Conservation (phyloP, 78 protist species). For the Polysphondylium violaceum region DNA sequence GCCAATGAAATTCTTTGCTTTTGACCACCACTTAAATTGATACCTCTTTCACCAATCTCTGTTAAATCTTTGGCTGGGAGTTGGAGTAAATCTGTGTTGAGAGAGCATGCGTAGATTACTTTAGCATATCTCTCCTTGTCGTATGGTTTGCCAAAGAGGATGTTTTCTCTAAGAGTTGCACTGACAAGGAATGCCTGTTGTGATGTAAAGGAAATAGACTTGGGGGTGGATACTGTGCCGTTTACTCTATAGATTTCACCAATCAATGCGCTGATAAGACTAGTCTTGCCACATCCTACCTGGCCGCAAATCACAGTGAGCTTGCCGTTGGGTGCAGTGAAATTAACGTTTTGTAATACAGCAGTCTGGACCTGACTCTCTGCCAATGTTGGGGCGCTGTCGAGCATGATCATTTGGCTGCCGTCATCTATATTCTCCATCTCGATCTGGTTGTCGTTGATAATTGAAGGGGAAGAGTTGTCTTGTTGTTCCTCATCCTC, state of each 20-base stretch:
- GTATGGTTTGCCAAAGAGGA: slow-evolving; percentile 93
- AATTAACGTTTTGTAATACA: slow-evolving; percentile 20
- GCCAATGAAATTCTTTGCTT: slow-evolving; percentile 96
- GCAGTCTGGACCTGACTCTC: no score
- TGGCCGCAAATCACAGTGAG: slow-evolving; percentile 85
- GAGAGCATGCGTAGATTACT: slow-evolving; percentile 87
- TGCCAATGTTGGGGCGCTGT: no score
- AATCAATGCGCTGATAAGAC: slow-evolving; percentile 63
- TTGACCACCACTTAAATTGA: slow-evolving; percentile 98
- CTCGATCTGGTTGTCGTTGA: no score
- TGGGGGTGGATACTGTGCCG: slow-evolving; percentile 29
- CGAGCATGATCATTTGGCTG: no score
- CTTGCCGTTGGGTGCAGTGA: slow-evolving; percentile 39
- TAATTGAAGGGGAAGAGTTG: no score
- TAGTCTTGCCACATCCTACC: slow-evolving; percentile 94
- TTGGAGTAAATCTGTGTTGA: slow-evolving; percentile 67
- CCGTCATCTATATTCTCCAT: no score
- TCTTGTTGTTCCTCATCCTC: no score
- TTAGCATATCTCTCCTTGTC: slow-evolving; percentile 73
- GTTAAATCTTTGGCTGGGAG: slow-evolving; percentile 89
- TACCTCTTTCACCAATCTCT: slow-evolving; percentile 98
- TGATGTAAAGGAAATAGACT: slow-evolving; percentile 37
- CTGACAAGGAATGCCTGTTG: slow-evolving; percentile 95
- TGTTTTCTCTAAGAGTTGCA: slow-evolving; percentile 93
- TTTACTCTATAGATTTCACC: slow-evolving; percentile 44